Evolutionary conservation across 2,329 filamentous ascomycete genomes (phyloP), one percentile per base, ranked within the genome.

Genomic region (Aspergillus sp.): DNA sequence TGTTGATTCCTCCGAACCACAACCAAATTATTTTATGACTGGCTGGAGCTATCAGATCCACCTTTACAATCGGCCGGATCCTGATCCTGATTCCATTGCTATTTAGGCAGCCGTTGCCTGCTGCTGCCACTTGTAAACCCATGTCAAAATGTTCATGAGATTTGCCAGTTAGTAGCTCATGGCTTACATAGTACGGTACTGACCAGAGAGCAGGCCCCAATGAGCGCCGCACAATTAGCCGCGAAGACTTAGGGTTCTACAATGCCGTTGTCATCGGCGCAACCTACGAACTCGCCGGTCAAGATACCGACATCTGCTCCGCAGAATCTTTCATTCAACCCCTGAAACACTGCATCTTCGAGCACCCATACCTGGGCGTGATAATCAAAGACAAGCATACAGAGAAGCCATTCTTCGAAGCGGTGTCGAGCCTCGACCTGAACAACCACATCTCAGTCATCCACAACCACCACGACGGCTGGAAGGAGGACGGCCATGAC

Each of bases 181-280:
- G 20, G 12, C 18, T 30, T 34, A 7, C 17, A 32, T 20, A 8
- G 20, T 49, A 32, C 32, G 18, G 32, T 12, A 34, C 38, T 64
- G 52, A 65, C 53, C 8, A 15, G 6, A 49, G 15, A 11, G 6
- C 49, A 78, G 75, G 74, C 44, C 69, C 71, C 7, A 75, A 74
- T 55, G 78, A 80, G 60, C 71, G 66, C 22, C 73, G 77, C 7
- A 76, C 70, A 36, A 78, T 79, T 44, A 69, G 66, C 18, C 68
- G 77, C 22, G 76, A 80, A 57, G 66, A 71, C 26, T 65, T 78
- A 5, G 74, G 71, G 1, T 72, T 73, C 55, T 79, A 80, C 62
- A 68, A 76, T 49, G 71, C 68, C 2, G 64, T 80, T 18, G 63
- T 76, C 32, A 64, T 77, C 1, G 73, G 70, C 18, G 76, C 68